Evolutionary conservation across 768 basidiomycete genomes (phyloP).

Genomic region (Gyrodon lividus): DNA sequence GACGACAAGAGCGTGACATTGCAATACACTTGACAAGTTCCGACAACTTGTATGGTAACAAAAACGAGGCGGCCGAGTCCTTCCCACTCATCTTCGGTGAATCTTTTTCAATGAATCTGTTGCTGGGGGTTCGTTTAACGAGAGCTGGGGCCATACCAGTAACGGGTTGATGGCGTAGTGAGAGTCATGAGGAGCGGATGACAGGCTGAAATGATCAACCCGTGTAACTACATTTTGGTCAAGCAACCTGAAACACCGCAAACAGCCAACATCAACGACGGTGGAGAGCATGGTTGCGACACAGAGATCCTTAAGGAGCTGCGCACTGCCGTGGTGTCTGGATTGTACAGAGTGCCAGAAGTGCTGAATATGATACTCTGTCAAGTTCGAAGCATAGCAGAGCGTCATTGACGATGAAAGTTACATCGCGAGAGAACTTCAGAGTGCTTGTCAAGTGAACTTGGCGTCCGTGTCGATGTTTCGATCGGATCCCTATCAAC

Average conservation of each 20-base stretch:
- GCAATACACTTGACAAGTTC: too few species aligned
- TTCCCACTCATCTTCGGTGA: conserved; percentile 59
- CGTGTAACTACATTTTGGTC: conserved; percentile 47
- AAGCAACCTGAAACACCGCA: conserved; percentile 43
- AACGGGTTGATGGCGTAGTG: conserved; percentile 41
- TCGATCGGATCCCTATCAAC: conserved; percentile 44
- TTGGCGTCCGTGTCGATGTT: conserved; percentile 30
- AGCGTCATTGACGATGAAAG: conserved; percentile 51
- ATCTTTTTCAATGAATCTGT: too few species aligned
- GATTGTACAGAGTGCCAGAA: conserved; percentile 61
- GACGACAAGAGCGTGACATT: too few species aligned
- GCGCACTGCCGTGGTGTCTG: conserved; percentile 35
- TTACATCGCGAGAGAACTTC: conserved; percentile 31
- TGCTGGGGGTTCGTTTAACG: conserved; percentile 36
- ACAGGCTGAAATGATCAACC: conserved; percentile 25
- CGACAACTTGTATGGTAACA: too few species aligned
- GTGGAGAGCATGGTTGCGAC: conserved; percentile 17
- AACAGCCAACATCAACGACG: conserved; percentile 23
- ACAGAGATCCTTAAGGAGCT: conserved; percentile 11
- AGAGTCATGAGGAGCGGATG: conserved; percentile 16
- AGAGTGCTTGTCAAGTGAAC: conserved; percentile 12
- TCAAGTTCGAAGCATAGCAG: conserved; percentile 56
- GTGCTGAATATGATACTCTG: conserved; percentile 65
- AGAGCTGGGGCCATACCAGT: conserved; percentile 60
- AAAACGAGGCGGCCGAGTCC: conserved; percentile 69